A percentile compares a stretch with the other conserved stretches of the same genome.
These are phyloP conservation scores for Solanum sitiens DNA, from an alignment of 257 asterid genomes.

Conservation along the genomic window DNA sequence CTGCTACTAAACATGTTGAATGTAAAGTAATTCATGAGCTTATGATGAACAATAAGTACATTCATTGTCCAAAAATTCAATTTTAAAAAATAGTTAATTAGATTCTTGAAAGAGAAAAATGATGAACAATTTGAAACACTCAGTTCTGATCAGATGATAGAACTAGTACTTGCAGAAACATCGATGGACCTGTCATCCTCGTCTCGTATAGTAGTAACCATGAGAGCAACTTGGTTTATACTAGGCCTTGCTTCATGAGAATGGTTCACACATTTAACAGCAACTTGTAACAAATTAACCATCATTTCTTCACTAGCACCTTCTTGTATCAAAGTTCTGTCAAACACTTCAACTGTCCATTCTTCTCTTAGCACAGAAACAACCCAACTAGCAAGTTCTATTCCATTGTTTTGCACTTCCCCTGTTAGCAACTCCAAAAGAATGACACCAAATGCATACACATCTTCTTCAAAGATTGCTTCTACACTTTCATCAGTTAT, in stretches of 20 bases:
- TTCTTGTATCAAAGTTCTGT: slow-evolving; percentile 40
- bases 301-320: slow-evolving; percentile 67
- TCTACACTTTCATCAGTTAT: slow-evolving; percentile 14
- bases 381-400: slow-evolving; percentile 59
- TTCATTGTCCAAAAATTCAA: neutral
- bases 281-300: slow-evolving; percentile 54
- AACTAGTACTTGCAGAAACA: slow-evolving; percentile 21
- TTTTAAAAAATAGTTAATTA: neutral
- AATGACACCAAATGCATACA: slow-evolving; percentile 45
- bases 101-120: neutral
- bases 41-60: neutral
- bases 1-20: neutral
- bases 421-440: slow-evolving; percentile 81
- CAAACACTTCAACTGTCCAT: slow-evolving; percentile 80
- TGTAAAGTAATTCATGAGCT: neutral
- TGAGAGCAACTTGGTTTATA: slow-evolving; percentile 39
- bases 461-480: slow-evolving; percentile 35
- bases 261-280: slow-evolving; percentile 41
- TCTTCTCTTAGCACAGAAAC: slow-evolving; percentile 60
- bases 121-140: neutral
- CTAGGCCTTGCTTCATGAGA: slow-evolving; percentile 34
- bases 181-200: slow-evolving; percentile 64
- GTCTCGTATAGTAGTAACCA: slow-evolving; percentile 33
- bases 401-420: slow-evolving; percentile 30
- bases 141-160: neutral